Conservation (phyloP, 73 alveolate species). For the Paramecium caudatum region DNA sequence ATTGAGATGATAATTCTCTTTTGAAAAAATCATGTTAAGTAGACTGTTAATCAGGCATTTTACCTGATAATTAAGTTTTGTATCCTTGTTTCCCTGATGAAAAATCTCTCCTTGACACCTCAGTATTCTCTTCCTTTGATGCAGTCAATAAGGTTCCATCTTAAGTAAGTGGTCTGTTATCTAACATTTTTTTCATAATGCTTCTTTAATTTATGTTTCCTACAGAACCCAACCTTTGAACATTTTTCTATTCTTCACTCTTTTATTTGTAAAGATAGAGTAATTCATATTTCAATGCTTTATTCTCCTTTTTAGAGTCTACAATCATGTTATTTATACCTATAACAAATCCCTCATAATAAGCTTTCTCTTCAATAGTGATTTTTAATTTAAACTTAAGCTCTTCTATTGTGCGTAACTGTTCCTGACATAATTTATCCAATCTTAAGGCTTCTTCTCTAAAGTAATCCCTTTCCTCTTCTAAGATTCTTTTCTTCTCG, state of each 20-base stretch:
- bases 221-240: not conserved
- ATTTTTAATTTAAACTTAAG: slow-evolving; percentile 69
- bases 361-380: slow-evolving; percentile 64
- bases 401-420: slow-evolving; percentile 76
- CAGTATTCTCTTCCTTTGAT: slow-evolving; percentile 64
- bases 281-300: slow-evolving; percentile 74
- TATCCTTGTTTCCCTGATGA: slow-evolving; percentile 21
- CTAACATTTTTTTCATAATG: not conserved
- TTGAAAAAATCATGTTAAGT: slow-evolving; percentile 12
- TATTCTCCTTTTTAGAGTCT: slow-evolving; percentile 76
- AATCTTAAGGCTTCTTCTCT: slow-evolving; percentile 81
- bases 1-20: slow-evolving; percentile 49
- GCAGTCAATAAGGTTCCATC: not conserved
- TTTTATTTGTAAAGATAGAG: slow-evolving; percentile 68
- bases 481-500: slow-evolving; percentile 74
- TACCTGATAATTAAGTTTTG: not conserved
- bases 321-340: slow-evolving; percentile 22
- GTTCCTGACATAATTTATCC: slow-evolving; percentile 79
- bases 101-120: slow-evolving; percentile 16
- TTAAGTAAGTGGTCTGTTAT: slow-evolving; percentile 16
- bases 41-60: not conserved
- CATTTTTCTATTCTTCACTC: slow-evolving; percentile 52
- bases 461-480: slow-evolving; percentile 80
- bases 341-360: slow-evolving; percentile 77
- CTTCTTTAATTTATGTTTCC: slow-evolving; percentile 37